Evolutionary conservation across 495 filamentous ascomycete species (phyloP), one percentile per base, ranked within the genome.

Genomic region (Tuber borchii): DNA sequence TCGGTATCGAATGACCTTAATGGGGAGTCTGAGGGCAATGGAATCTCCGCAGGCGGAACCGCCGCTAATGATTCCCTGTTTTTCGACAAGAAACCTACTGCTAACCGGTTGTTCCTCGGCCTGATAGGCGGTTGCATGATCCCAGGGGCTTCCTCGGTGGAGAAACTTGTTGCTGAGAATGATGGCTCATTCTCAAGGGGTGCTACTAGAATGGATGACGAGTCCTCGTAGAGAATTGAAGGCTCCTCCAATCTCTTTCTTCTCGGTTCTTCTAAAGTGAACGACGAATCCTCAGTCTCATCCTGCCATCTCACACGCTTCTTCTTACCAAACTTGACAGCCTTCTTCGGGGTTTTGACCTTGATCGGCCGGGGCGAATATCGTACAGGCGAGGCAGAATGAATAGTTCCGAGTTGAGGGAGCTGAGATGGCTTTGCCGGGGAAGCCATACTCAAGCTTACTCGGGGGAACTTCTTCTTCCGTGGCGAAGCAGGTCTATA

Each of bases 271-370:
- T 93, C 92, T 43, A 97, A 85, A 44, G 90, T 87, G 16, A 93
- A 93, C 56, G 56, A 65, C 26, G 88, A 85, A 81, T 97, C 91
- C 42, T 90, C 88, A 72, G 92, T 92, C 79, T 98, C 95, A 82
- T 99, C 95, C 70, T 92, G 90, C 96, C 96, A 99, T 73, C 94
- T 88, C 20, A 99, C 95, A 51, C 88, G 89, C 79, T 93, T 87
- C 85, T 97, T 99, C 79, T 91, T 91, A 22, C 87, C 87, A 51
- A 88, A 85, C 34, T 85, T 88, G 51, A 89, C 86, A 71, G 86
- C 85, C 83, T 93, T 95, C 72, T 93, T 90, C 76, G 92, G 89
- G 42, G 95, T 96, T 17, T 94, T 96, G 56, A 87, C 88, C 83
- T 92, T 96, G 73, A 88, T 83, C 10, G 88, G 88, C 74, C 76